Conservation (phyloP, 306 rosid genomes). For the Prosopis cineraria region DNA sequence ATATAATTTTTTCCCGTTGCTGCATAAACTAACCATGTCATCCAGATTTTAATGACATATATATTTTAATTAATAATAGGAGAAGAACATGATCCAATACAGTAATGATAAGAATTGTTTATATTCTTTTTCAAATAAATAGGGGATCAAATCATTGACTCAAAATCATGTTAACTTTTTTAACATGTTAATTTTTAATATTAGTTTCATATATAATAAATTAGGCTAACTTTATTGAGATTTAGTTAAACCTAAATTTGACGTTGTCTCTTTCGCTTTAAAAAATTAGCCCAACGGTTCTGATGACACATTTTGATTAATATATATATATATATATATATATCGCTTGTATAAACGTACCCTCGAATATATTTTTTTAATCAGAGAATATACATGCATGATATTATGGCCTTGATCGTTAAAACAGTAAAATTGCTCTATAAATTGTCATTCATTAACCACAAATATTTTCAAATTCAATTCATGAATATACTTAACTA, state of each 20-base stretch:
- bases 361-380: neutral
- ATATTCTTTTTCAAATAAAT: neutral
- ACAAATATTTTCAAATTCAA: too few relatives aligned
- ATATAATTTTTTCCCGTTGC: neutral
- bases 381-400: too few relatives aligned
- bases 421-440: too few relatives aligned
- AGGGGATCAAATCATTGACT: neutral
- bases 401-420: neutral
- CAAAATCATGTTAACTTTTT: neutral
- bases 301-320: neutral
- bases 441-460: too few relatives aligned
- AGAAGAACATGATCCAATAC: neutral
- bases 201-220: neutral
- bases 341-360: neutral
- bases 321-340: too few relatives aligned
- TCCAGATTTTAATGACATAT: neutral
- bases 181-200: neutral
- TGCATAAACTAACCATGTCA: neutral
- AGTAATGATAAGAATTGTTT: neutral
- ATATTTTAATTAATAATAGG: neutral
- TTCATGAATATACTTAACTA: too few relatives aligned
- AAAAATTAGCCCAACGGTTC: neutral
- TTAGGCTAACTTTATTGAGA: neutral
- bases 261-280: neutral
- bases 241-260: neutral